phyloP scores from a whole-genome alignment of 306 rosid genomes.

The Lagenaria siceraria region DNA sequence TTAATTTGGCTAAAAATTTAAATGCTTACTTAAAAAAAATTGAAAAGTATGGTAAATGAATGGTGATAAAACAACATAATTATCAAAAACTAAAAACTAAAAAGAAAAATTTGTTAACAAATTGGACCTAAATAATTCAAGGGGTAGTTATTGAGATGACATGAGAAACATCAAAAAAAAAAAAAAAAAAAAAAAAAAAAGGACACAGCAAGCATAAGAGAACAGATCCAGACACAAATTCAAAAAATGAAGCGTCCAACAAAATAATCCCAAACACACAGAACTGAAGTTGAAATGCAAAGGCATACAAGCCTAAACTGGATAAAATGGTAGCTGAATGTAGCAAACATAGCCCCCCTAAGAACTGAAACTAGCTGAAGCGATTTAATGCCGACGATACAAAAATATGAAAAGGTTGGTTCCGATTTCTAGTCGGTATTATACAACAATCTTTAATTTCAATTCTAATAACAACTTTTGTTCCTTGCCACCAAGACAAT shows the following conservation, averaged over 20 bases:
- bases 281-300: background rate
- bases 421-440: constrained; percentile 18
- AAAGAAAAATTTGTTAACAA: too few relatives aligned
- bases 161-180: too few relatives aligned
- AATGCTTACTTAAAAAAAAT: too few relatives aligned
- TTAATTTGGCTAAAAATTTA: too few relatives aligned
- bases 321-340: background rate
- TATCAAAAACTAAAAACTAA: too few relatives aligned
- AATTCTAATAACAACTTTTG: constrained; percentile 18
- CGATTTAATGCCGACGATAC: constrained; percentile 22
- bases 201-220: too few relatives aligned
- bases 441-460: constrained; percentile 30
- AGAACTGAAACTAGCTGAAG: background rate
- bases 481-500: constrained; percentile 16
- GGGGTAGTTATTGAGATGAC: too few relatives aligned
- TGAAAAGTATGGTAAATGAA: too few relatives aligned
- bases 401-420: constrained; percentile 13
- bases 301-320: background rate
- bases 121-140: too few relatives aligned
- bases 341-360: background rate
- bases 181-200: too few relatives aligned
- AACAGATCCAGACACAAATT: too few relatives aligned
- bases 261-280: background rate
- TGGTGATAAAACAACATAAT: too few relatives aligned
- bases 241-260: background rate